A percentile compares a stretch with the other conserved stretches of the same genome.
phyloP scores from a whole-genome alignment of 2,329 filamentous ascomycete species.

The Fusarium heterosporum region DNA sequence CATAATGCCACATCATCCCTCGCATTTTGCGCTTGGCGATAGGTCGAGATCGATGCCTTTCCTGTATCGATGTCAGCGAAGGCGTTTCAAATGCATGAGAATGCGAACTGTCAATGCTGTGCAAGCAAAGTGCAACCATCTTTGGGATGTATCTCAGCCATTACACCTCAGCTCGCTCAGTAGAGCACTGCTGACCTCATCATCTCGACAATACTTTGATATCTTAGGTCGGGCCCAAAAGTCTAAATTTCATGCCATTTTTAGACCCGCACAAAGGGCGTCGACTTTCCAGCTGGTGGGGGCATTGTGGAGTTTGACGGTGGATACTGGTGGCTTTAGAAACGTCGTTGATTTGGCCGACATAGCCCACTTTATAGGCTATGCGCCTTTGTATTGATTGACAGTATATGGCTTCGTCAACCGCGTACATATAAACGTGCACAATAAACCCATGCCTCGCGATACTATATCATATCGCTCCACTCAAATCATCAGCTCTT shows the following conservation, averaged over 20 bases:
- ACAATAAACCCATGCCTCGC: too few relatives aligned
- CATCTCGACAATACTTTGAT: not conserved
- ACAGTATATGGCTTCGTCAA: too few relatives aligned
- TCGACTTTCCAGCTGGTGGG: not conserved
- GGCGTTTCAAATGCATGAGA: not conserved
- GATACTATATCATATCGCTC: not conserved
- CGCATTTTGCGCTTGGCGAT: not conserved
- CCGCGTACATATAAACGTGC: too few relatives aligned
- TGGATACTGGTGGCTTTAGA: too few relatives aligned
- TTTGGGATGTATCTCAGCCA: not conserved
- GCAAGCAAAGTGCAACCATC: too few relatives aligned
- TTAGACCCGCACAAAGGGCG: not conserved
- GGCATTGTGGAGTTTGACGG: not conserved
- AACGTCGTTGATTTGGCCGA: too few relatives aligned
- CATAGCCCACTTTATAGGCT: too few relatives aligned
- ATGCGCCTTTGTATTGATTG: slow-evolving; percentile 7
- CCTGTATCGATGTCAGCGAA: too few relatives aligned
- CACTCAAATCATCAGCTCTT: not conserved
- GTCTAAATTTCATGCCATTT: not conserved
- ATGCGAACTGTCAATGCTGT: not conserved
- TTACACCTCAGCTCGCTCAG: too few relatives aligned
- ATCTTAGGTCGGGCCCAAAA: not conserved
- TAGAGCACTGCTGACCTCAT: too few relatives aligned
- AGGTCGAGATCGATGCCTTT: not conserved
- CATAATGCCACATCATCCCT: not conserved